phyloP scores from a whole-genome alignment of 1,139 yeast genomes.

The Suhomyces wounanorum region DNA sequence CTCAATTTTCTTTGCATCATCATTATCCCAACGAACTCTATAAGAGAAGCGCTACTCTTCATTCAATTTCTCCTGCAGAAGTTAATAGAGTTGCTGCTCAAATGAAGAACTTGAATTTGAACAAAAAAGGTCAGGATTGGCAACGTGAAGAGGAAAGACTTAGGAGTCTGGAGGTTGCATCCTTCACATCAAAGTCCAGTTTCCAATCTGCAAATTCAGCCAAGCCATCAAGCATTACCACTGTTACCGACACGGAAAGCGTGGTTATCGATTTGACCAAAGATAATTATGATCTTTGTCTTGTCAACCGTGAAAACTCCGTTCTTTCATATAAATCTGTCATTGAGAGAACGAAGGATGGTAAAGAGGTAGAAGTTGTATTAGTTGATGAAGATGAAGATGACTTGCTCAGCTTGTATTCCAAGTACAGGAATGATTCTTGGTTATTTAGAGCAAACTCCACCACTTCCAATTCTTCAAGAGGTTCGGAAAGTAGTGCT shows the following conservation, averaged over 20 bases:
- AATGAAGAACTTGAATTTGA: slow-evolving; percentile 12
- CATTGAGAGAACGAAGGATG: slow-evolving; percentile 41
- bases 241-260: slow-evolving; percentile 39
- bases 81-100: slow-evolving; percentile 11
- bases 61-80: slow-evolving; percentile 5
- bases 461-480: slow-evolving; percentile 15
- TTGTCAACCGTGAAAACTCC: slow-evolving; percentile 38
- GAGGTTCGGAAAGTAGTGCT: slow-evolving; percentile 15
- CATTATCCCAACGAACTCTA: slow-evolving; percentile 16
- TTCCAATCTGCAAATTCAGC: slow-evolving; percentile 35
- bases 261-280: slow-evolving; percentile 45
- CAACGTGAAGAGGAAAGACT: neutral
- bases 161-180: slow-evolving; percentile 4
- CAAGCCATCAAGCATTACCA: slow-evolving; percentile 21
- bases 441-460: slow-evolving; percentile 26
- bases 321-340: slow-evolving; percentile 41
- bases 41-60: slow-evolving; percentile 10
- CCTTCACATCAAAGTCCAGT: slow-evolving; percentile 26
- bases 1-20: slow-evolving; percentile 10
- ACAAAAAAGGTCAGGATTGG: neutral
- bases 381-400: slow-evolving; percentile 43
- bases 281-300: slow-evolving; percentile 41
- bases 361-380: slow-evolving; percentile 49
- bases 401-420: slow-evolving; percentile 45
- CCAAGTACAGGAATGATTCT: slow-evolving; percentile 39